Conservation (phyloP, 2,329 filamentous ascomycete species). For the Aphanocladium album region DNA sequence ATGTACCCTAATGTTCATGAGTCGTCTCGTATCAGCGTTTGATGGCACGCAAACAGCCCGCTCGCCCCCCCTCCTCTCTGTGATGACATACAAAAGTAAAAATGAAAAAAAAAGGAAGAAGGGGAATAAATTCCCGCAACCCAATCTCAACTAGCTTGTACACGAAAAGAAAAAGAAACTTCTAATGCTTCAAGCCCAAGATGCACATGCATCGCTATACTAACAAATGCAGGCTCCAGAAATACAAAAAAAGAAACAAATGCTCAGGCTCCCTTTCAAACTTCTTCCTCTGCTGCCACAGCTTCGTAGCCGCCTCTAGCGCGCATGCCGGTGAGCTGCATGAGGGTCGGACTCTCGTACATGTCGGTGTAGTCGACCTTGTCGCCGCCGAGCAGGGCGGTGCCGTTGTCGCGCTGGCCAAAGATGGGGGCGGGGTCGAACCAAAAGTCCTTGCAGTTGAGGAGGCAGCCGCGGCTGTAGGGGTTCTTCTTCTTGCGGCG, state of each 20-base stretch:
- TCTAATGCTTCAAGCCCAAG: not conserved
- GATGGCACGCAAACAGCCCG: not conserved
- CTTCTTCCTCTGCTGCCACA: constrained; percentile 49
- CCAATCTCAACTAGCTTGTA: not conserved
- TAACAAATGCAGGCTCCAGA: not conserved
- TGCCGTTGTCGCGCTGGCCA: constrained; percentile 66
- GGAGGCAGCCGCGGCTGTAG: constrained; percentile 75
- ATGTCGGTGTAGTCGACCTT: constrained; percentile 80
- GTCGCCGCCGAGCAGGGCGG: constrained; percentile 71
- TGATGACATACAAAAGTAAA: not conserved
- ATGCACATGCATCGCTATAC: not conserved
- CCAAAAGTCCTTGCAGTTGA: constrained; percentile 96
- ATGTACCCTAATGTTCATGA: constrained; percentile 10
- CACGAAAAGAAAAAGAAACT: not conserved
- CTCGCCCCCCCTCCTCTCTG: not conserved
- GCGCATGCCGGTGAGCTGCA: constrained; percentile 50
- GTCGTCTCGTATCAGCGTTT: constrained; percentile 4
- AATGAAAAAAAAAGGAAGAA: not conserved
- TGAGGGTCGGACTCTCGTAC: constrained; percentile 76
- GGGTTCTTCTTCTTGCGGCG: constrained; percentile 66
- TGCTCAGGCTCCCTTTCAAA: not conserved
- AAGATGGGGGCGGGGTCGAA: constrained; percentile 83
- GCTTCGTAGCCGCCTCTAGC: constrained; percentile 57
- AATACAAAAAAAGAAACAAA: not conserved
- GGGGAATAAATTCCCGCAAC: not conserved